Evolutionary conservation across 768 basidiomycete genomes (phyloP).

Genomic region (Termitomyces sp.): DNA sequence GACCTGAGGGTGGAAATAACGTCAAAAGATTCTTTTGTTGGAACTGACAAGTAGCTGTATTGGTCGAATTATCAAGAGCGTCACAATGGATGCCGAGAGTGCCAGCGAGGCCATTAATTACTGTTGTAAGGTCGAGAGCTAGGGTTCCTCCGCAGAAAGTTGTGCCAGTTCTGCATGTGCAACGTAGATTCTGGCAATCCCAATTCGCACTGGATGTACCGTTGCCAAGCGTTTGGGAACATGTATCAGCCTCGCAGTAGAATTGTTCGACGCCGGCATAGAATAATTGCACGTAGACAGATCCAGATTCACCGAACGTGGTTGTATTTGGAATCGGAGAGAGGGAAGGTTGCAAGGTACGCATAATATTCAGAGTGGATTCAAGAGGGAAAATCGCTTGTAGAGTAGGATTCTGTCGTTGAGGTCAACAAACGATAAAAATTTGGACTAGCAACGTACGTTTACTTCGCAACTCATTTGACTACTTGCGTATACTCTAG

Average conservation of each 20-base stretch:
- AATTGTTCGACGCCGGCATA: constrained; percentile 87
- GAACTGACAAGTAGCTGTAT: constrained; percentile 65
- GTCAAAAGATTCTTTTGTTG: constrained; percentile 59
- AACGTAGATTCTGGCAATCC: constrained; percentile 68
- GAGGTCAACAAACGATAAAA: background rate
- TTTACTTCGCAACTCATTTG: constrained; percentile 83
- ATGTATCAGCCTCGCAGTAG: constrained; percentile 69
- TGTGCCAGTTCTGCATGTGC: constrained; percentile 64
- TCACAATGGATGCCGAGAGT: constrained; percentile 66
- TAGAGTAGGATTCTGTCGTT: constrained; percentile 72
- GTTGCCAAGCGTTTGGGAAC: constrained; percentile 49
- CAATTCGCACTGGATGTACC: constrained; percentile 45
- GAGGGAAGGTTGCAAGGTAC: constrained; percentile 64
- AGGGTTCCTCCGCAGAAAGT: constrained; percentile 66
- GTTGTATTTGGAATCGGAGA: constrained; percentile 63
- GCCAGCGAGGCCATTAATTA: constrained; percentile 64
- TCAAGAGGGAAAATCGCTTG: constrained; percentile 67
- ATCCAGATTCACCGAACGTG: constrained; percentile 47
- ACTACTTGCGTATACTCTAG: constrained; percentile 71
- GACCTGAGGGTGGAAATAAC: constrained; percentile 70
- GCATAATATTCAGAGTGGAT: constrained; percentile 73
- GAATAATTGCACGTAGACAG: constrained; percentile 65
- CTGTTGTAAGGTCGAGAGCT: constrained; percentile 42
- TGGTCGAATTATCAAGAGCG: constrained; percentile 32
- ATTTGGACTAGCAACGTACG: constrained; percentile 40